A percentile compares a stretch with the other conserved stretches of the same genome.
Evolutionary conservation across 768 basidiomycete species (phyloP).

Genomic region (Xerocomellus amylosporus): DNA sequence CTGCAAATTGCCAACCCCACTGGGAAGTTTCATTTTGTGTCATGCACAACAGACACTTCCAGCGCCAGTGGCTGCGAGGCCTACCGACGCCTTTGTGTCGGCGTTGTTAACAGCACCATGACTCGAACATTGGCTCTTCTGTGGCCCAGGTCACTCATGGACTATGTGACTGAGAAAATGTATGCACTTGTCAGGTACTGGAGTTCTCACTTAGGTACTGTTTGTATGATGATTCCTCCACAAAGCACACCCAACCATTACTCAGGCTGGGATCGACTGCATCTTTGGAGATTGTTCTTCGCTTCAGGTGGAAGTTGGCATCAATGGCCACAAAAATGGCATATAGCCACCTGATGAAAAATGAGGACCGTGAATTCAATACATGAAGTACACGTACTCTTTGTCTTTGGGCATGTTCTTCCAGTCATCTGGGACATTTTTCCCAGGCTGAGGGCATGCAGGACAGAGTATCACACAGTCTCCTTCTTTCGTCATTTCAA

Average conservation of each 20-base stretch:
- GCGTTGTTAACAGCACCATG: conserved; percentile 8
- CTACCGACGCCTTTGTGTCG: neutral
- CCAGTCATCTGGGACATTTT: neutral
- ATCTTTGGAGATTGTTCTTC: neutral
- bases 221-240: neutral
- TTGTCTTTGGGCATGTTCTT: neutral
- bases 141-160: neutral
- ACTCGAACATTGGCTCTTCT: conserved; percentile 18
- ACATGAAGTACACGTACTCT: no score
- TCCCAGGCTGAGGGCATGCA: neutral
- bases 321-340: neutral
- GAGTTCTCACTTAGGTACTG: neutral
- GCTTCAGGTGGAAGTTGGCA: neutral
- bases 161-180: no score
- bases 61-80: conserved; percentile 9
- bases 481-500: neutral
- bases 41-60: conserved; percentile 13
- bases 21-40: conserved; percentile 12
- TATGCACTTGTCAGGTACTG: no score
- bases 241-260: neutral
- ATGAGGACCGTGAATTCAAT: no score
- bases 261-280: neutral
- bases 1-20: conserved; percentile 16
- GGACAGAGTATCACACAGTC: neutral
- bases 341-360: neutral